Evolutionary conservation across 2,329 filamentous ascomycete genomes (phyloP).

Genomic region (Tolypocladium album): DNA sequence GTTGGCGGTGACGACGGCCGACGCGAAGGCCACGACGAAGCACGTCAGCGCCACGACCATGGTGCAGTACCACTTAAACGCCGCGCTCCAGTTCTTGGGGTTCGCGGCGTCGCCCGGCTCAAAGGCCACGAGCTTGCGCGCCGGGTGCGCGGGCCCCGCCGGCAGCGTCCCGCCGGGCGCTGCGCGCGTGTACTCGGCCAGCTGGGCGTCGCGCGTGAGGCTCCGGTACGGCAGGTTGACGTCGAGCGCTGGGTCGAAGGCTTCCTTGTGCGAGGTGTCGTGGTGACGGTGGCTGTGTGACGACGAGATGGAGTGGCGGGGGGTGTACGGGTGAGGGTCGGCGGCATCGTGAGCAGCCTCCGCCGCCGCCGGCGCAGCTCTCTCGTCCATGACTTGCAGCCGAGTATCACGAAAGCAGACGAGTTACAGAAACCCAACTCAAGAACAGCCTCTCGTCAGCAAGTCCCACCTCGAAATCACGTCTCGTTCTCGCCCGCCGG

Average conservation of each 20-base stretch:
- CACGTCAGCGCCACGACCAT: slow-evolving; percentile 73
- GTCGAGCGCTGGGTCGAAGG: slow-evolving; percentile 30
- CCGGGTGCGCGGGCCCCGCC: slow-evolving; percentile 14
- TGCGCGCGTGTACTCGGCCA: slow-evolving; percentile 58
- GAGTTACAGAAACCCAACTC: neutral
- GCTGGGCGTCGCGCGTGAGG: slow-evolving; percentile 46
- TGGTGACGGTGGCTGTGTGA: neutral
- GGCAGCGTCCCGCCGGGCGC: slow-evolving; percentile 51
- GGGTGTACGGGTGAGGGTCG: neutral
- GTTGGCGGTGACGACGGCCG: slow-evolving; percentile 69
- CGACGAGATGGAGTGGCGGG: neutral
- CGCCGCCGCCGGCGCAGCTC: neutral
- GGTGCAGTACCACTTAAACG: slow-evolving; percentile 72
- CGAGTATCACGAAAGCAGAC: neutral
- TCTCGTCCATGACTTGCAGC: neutral
- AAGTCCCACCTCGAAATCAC: neutral
- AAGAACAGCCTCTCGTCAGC: no score
- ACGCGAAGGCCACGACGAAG: slow-evolving; percentile 62
- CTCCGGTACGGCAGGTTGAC: slow-evolving; percentile 56
- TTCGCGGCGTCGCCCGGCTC: slow-evolving; percentile 61
- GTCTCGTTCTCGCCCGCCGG: neutral
- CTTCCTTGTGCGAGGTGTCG: slow-evolving; percentile 18
- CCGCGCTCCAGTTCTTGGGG: slow-evolving; percentile 77
- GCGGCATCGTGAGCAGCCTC: neutral
- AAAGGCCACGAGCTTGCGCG: slow-evolving; percentile 46